Evolutionary conservation across 495 filamentous ascomycete genomes (phyloP).

Genomic region (Aspergillus ostianus): DNA sequence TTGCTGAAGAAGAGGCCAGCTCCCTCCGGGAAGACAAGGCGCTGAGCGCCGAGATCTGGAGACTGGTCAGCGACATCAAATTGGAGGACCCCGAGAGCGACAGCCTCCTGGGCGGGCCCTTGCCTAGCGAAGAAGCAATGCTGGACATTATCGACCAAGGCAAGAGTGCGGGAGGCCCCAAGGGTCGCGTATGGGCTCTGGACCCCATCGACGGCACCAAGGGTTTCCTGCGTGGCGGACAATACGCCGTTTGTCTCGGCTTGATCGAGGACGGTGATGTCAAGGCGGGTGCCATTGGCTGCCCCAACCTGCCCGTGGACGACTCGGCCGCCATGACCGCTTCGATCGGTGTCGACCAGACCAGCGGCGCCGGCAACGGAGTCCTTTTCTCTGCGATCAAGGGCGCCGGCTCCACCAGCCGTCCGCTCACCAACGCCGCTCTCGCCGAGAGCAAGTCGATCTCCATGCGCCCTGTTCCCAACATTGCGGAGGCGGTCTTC

Average conservation of each 20-base stretch:
- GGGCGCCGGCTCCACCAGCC: slow-evolving; percentile 72
- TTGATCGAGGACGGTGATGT: slow-evolving; percentile 93
- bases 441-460: slow-evolving; percentile 64
- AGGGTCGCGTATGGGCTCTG: slow-evolving; percentile 90
- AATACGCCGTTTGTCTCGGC: slow-evolving; percentile 93
- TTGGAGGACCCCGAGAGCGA: slow-evolving; percentile 69
- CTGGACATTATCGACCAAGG: slow-evolving; percentile 82
- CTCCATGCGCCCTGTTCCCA: slow-evolving; percentile 69
- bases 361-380: slow-evolving; percentile 65
- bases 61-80: slow-evolving; percentile 66
- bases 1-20: slow-evolving; percentile 90
- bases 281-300: slow-evolving; percentile 89
- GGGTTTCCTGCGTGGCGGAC: slow-evolving; percentile 93
- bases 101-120: slow-evolving; percentile 65
- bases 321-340: slow-evolving; percentile 65
- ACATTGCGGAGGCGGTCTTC: slow-evolving; percentile 78
- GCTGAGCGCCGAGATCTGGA: slow-evolving; percentile 76
- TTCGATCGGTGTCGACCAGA: slow-evolving; percentile 65
- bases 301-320: slow-evolving; percentile 89
- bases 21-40: slow-evolving; percentile 65
- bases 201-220: slow-evolving; percentile 98
- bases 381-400: slow-evolving; percentile 79
- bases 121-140: slow-evolving; percentile 72
- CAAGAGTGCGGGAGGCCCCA: slow-evolving; percentile 71
- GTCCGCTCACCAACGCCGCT: slow-evolving; percentile 61